Percentiles rank a stretch among this genome's conserved stretches.
phyloP scores from a whole-genome alignment of 805 yeast genomes.

The Vanderwaltozyma polyspora region DNA sequence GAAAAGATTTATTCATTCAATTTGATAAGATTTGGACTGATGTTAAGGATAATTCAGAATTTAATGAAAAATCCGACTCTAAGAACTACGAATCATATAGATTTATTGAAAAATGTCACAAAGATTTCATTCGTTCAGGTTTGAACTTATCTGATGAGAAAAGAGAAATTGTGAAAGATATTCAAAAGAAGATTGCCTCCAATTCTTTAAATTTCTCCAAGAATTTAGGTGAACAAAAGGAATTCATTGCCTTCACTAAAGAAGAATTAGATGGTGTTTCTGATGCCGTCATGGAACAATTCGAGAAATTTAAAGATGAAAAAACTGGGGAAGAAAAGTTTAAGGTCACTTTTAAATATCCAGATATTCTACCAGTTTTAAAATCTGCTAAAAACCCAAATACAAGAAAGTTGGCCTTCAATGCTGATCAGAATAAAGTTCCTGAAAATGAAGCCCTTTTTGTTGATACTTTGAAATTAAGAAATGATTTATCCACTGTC shows the following conservation, averaged over 20 bases:
- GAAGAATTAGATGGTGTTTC: conserved; percentile 72
- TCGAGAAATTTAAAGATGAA: conserved; percentile 32
- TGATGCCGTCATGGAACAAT: conserved; percentile 45
- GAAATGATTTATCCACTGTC: conserved; percentile 49
- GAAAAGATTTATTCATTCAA: conserved; percentile 54
- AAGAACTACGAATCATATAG: conserved; percentile 44
- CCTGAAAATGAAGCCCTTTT: conserved; percentile 54
- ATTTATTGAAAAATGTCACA: conserved; percentile 45
- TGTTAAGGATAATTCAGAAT: conserved; percentile 19
- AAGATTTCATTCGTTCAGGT: conserved; percentile 56
- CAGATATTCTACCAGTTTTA: conserved; percentile 68
- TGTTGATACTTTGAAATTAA: conserved; percentile 44
- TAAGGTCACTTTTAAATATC: conserved; percentile 72
- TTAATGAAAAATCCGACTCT: conserved; percentile 2
- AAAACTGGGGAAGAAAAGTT: conserved; percentile 32
- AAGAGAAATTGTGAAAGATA: conserved; percentile 44
- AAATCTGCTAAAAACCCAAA: conserved; percentile 54
- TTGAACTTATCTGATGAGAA: conserved; percentile 46
- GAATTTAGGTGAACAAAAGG: conserved; percentile 63
- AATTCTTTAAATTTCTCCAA: conserved; percentile 47
- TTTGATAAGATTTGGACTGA: conserved; percentile 42
- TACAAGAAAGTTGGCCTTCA: conserved; percentile 55
- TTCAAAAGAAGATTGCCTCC: conserved; percentile 49
- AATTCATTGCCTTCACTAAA: conserved; percentile 43
- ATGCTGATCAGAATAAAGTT: conserved; percentile 59